phyloP scores from a whole-genome alignment of 768 basidiomycete species.

The Suillus variegatus region DNA sequence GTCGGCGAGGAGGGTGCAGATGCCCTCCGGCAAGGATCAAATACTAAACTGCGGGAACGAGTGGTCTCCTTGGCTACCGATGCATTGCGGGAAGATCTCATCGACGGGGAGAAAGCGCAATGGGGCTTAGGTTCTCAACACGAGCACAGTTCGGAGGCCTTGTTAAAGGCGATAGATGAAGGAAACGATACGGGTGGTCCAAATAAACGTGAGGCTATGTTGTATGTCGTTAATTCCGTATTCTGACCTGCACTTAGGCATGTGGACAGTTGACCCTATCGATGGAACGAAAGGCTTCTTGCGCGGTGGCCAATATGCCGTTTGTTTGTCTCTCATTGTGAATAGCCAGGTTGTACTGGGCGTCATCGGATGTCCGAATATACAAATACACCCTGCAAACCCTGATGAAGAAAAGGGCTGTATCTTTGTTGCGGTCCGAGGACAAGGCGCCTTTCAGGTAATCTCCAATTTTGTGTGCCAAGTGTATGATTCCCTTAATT shows the following conservation, averaged over 20 bases:
- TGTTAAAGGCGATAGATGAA: slow-evolving; percentile 86
- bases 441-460: slow-evolving; percentile 81
- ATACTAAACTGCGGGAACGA: slow-evolving; percentile 50
- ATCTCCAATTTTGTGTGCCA: slow-evolving; percentile 6
- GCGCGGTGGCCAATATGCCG: slow-evolving; percentile 90
- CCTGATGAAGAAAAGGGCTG: slow-evolving; percentile 70
- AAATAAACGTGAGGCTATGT: slow-evolving; percentile 62
- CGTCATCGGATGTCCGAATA: slow-evolving; percentile 91
- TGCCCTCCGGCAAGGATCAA: slow-evolving; percentile 60
- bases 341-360: slow-evolving; percentile 80
- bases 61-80: slow-evolving; percentile 86
- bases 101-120: slow-evolving; percentile 52
- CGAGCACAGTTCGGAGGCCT: slow-evolving; percentile 51
- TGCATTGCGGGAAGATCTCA: slow-evolving; percentile 57
- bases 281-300: slow-evolving; percentile 95
- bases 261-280: slow-evolving; percentile 89
- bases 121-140: slow-evolving; percentile 76
- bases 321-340: slow-evolving; percentile 84
- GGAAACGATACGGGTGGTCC: slow-evolving; percentile 75
- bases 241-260: slow-evolving; percentile 44
- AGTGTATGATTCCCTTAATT: not conserved
- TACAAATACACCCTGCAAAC: slow-evolving; percentile 56
- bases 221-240: not conserved
- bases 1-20: slow-evolving; percentile 95
- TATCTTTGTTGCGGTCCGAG: slow-evolving; percentile 84